Evolutionary conservation across 1,284 basidiomycete species (phyloP).

Genomic region (Pyrrhoderma lamaoense): DNA sequence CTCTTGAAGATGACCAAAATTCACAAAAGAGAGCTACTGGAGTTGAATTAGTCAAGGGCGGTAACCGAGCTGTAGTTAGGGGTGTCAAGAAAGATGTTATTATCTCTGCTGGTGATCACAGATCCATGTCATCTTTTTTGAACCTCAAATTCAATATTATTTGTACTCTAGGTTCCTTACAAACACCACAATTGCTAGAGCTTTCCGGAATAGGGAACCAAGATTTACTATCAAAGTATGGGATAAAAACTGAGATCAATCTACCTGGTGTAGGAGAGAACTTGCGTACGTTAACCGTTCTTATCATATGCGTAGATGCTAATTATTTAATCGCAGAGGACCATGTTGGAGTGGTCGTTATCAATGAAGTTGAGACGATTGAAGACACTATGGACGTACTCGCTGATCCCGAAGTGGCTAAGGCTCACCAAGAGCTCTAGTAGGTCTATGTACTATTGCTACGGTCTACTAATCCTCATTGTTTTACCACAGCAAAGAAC

Average conservation of each 20-base stretch:
- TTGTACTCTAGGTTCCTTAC: conserved; percentile 1
- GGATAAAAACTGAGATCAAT: conserved; percentile 14
- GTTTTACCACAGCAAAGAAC: neutral
- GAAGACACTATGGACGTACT: conserved; percentile 10
- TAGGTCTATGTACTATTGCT: conserved; percentile 20
- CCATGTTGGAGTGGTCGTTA: conserved; percentile 1
- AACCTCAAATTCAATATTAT: neutral
- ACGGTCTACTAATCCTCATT: conserved; percentile 5
- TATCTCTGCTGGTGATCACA: conserved; percentile 3
- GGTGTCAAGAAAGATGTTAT: neutral
- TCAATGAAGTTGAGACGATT: neutral
- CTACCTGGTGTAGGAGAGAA: conserved; percentile 20
- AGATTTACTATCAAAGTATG: conserved; percentile 9
- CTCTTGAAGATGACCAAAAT: neutral
- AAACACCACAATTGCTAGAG: conserved; percentile 10
- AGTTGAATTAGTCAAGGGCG: conserved; percentile 22
- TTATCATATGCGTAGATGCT: no score
- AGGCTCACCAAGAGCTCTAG: conserved; percentile 7
- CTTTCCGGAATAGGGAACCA: conserved; percentile 17
- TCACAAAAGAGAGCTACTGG: conserved; percentile 22
- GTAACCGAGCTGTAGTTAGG: neutral
- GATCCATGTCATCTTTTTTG: neutral
- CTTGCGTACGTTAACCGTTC: conserved; percentile 4
- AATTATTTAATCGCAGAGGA: neutral
- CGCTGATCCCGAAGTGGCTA: neutral